Percentiles rank a stretch among this genome's conserved stretches.
Evolutionary conservation across 2,329 filamentous ascomycete genomes (phyloP).

Genomic region (Colletotrichum tropicale): DNA sequence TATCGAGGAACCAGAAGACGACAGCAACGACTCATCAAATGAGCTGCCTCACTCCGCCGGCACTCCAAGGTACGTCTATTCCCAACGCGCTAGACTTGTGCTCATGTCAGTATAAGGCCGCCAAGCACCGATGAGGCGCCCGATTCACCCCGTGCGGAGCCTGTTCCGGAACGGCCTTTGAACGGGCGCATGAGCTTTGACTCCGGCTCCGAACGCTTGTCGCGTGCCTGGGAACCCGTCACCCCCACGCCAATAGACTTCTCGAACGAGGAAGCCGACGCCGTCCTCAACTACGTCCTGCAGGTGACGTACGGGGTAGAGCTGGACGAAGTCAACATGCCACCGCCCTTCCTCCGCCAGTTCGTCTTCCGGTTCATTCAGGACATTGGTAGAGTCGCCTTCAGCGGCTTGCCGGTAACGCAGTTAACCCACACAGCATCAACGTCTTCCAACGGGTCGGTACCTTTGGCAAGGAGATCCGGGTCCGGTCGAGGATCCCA

Average conservation of each 20-base stretch:
- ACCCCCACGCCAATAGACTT: conserved; percentile 30
- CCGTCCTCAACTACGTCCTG: conserved; percentile 37
- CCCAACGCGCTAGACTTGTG: background rate
- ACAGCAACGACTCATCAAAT: background rate
- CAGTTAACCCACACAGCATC: conserved; percentile 34
- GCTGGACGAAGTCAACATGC: conserved; percentile 33
- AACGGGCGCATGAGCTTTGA: conserved; percentile 21
- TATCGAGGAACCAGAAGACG: background rate
- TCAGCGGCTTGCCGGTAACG: conserved; percentile 20
- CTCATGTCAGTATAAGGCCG: background rate
- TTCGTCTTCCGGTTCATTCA: conserved; percentile 37
- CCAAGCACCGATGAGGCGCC: background rate
- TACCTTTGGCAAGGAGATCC: background rate
- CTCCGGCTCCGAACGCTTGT: conserved; percentile 15
- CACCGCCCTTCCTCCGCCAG: conserved; percentile 29
- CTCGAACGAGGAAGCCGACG: conserved; percentile 36
- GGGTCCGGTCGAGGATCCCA: conserved; percentile 8
- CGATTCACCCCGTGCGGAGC: background rate
- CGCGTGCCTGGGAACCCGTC: conserved; percentile 22
- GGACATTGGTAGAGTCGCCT: conserved; percentile 35
- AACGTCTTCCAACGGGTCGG: conserved; percentile 28
- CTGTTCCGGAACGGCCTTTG: background rate
- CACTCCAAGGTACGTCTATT: conserved; percentile 9
- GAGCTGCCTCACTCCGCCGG: background rate
- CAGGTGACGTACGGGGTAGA: conserved; percentile 43